phyloP scores from a whole-genome alignment of 306 rosid species.

The Lagenaria siceraria region DNA sequence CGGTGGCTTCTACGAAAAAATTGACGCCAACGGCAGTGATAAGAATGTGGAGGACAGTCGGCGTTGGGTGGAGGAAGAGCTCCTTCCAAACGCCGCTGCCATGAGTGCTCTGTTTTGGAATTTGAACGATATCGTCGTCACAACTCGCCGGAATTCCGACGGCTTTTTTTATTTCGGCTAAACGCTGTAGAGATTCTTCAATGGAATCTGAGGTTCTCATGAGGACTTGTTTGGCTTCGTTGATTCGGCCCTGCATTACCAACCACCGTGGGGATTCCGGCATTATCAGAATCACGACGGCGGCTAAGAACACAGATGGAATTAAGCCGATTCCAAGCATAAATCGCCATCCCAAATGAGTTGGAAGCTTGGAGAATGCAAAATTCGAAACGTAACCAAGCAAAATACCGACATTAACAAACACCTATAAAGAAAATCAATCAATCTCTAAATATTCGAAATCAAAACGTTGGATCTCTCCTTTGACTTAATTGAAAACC shows the following conservation, averaged over 20 bases:
- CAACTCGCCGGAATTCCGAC: slow-evolving; percentile 55
- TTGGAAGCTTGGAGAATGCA: neutral
- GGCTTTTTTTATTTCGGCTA: slow-evolving; percentile 53
- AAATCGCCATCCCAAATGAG: neutral
- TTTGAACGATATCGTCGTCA: slow-evolving; percentile 43
- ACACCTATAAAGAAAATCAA: neutral
- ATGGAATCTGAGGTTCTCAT: slow-evolving; percentile 46
- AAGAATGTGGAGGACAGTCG: slow-evolving; percentile 48
- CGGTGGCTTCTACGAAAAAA: slow-evolving; percentile 59
- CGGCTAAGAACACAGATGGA: slow-evolving; percentile 31
- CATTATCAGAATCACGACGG: slow-evolving; percentile 46
- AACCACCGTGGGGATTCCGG: slow-evolving; percentile 91
- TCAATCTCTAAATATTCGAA: no score
- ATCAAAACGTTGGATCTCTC: no score
- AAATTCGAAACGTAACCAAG: neutral
- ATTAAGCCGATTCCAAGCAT: slow-evolving; percentile 22
- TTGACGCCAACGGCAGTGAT: slow-evolving; percentile 43
- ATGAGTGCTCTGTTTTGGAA: slow-evolving; percentile 3
- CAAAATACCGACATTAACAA: neutral
- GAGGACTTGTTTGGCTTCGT: slow-evolving; percentile 48
- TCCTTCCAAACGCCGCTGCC: slow-evolving; percentile 74
- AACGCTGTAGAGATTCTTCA: slow-evolving; percentile 39
- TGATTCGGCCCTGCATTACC: slow-evolving; percentile 66
- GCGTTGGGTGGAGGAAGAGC: slow-evolving; percentile 42
- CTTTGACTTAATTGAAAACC: neutral